These are phyloP conservation scores for Lasiodiplodia gonubiensis DNA, from an alignment of 2,329 filamentous ascomycete species.

Conservation along the genomic window DNA sequence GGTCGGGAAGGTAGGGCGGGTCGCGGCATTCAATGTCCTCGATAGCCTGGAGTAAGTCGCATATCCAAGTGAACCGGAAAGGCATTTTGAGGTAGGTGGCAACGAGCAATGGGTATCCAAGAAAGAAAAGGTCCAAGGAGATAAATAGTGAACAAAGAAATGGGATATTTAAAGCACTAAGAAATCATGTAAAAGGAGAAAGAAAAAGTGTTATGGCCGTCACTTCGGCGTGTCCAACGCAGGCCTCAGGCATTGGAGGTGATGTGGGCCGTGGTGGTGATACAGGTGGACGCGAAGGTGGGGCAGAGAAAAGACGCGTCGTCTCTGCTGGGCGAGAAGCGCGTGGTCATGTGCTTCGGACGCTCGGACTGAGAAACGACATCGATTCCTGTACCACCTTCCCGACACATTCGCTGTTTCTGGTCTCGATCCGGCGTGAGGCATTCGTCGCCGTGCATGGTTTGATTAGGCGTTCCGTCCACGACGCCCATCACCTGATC, in stretches of 20 bases:
- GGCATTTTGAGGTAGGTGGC: conserved; percentile 55
- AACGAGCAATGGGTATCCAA: conserved; percentile 22
- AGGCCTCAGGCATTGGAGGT: neutral
- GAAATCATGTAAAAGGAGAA: conserved; percentile 19
- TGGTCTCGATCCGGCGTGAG: neutral
- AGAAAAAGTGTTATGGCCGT: neutral
- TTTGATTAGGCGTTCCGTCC: too few species aligned
- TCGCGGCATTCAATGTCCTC: conserved; percentile 56
- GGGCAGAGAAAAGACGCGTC: conserved; percentile 2
- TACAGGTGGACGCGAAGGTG: neutral
- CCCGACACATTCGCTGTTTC: neutral
- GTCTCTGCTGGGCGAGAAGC: neutral
- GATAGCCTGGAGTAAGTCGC: conserved; percentile 73
- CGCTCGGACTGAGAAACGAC: neutral
- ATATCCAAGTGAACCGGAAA: conserved; percentile 72
- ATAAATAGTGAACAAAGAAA: neutral
- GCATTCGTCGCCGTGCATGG: neutral
- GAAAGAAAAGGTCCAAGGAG: conserved; percentile 24
- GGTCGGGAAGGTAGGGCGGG: conserved; percentile 45
- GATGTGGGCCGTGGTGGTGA: neutral
- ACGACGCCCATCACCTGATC: neutral
- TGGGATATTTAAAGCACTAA: neutral
- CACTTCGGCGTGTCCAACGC: neutral
- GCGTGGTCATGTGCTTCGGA: conserved; percentile 13
- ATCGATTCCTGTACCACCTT: neutral